Conservation (phyloP, 1,284 basidiomycete genomes). For the Ustilago shanxiensis region DNA sequence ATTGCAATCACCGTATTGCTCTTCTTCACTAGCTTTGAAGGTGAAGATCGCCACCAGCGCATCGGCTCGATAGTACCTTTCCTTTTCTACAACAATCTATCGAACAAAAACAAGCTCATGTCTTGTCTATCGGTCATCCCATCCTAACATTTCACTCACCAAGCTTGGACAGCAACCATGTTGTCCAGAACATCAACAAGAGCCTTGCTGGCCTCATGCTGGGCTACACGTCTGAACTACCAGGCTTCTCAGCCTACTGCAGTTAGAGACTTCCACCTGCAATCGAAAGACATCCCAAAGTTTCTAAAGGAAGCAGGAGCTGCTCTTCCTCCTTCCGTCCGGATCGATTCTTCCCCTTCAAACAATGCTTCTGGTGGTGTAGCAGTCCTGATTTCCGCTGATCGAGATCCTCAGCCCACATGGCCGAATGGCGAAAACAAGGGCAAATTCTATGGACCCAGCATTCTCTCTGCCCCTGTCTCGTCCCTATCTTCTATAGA, state of each 20-base stretch:
- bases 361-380: conserved; percentile 12
- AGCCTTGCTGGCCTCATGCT: background rate
- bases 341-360: conserved; percentile 6
- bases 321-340: conserved; percentile 3
- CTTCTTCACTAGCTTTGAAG: background rate
- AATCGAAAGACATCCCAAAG: conserved; percentile 35
- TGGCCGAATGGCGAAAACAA: conserved; percentile 19
- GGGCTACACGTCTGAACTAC: background rate
- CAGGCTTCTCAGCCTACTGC: background rate
- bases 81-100: background rate
- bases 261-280: conserved; percentile 29
- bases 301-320: conserved; percentile 33
- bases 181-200: conserved; percentile 8
- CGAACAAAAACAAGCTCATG: background rate
- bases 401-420: conserved; percentile 34
- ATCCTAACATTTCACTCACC: background rate
- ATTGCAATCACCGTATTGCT: background rate
- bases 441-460: conserved; percentile 39
- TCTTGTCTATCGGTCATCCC: background rate
- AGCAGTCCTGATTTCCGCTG: conserved; percentile 51
- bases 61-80: background rate
- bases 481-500: conserved; percentile 20
- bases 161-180: conserved; percentile 3
- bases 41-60: background rate
- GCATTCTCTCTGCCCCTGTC: conserved; percentile 37